Evolutionary conservation across 345 rosid genomes (phyloP).

Genomic region (Hypericum androsaemum): DNA sequence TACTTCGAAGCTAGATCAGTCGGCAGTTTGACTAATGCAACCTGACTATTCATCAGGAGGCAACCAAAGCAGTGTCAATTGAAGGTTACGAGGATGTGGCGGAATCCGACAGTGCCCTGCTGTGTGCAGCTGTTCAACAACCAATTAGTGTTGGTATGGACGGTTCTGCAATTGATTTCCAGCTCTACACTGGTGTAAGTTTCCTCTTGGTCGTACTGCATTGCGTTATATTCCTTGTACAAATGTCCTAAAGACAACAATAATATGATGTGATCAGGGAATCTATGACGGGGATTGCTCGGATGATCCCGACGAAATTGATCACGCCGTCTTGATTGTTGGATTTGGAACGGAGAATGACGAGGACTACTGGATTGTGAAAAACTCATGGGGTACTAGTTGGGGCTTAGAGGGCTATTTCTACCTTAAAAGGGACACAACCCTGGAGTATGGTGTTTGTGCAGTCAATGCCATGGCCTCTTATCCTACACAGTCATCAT

Average conservation of each 20-base stretch:
- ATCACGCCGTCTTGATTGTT: constrained; percentile 65
- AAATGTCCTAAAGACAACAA: neutral
- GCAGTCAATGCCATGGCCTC: constrained; percentile 67
- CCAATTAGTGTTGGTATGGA: constrained; percentile 71
- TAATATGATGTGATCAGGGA: constrained; percentile 29
- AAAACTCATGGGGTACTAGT: constrained; percentile 70
- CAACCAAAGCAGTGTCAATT: constrained; percentile 38
- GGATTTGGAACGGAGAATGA: constrained; percentile 60
- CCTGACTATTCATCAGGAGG: constrained; percentile 32
- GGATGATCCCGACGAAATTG: constrained; percentile 43
- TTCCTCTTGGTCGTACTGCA: neutral
- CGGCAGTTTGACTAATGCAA: too few relatives aligned
- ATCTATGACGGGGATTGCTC: constrained; percentile 55
- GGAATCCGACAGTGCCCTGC: constrained; percentile 46
- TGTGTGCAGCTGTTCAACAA: constrained; percentile 56
- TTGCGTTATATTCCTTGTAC: too few relatives aligned
- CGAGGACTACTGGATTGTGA: constrained; percentile 78
- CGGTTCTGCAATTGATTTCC: constrained; percentile 65
- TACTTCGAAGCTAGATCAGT: too few relatives aligned
- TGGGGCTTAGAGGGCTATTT: constrained; percentile 66
- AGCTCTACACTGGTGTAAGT: constrained; percentile 63
- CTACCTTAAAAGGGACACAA: constrained; percentile 33
- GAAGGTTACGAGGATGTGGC: constrained; percentile 61
- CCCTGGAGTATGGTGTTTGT: constrained; percentile 36
- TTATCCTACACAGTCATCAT: constrained; percentile 49